Percentiles rank a stretch among this genome's conserved stretches.
Conservation (phyloP, 441 rosid species). For the Lepidium campestre region DNA sequence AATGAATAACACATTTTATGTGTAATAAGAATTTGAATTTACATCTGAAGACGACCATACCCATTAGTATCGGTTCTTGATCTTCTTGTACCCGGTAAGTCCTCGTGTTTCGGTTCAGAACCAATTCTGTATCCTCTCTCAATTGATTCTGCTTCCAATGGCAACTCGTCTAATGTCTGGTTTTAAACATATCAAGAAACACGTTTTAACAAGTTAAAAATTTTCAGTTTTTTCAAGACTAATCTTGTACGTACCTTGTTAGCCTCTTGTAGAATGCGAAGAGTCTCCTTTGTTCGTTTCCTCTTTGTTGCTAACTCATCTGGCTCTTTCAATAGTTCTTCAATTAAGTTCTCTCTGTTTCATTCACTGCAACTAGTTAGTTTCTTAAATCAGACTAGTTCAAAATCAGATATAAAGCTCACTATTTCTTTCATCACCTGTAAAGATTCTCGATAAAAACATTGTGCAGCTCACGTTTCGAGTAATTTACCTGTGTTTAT, state of each 20-base stretch:
- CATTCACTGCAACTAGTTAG: constrained; percentile 9
- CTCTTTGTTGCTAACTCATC: constrained; percentile 79
- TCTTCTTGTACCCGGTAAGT: constrained; percentile 43
- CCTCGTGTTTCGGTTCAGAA: constrained; percentile 67
- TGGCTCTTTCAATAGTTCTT: constrained; percentile 95
- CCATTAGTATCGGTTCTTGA: constrained; percentile 64
- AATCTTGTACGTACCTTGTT: constrained; percentile 43
- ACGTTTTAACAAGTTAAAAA: not conserved
- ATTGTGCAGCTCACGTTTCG: constrained; percentile 63
- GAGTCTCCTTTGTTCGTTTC: constrained; percentile 78
- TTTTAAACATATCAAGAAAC: not conserved
- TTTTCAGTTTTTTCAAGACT: not conserved
- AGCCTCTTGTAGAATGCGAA: constrained; percentile 81
- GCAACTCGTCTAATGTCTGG: constrained; percentile 91
- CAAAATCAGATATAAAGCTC: not conserved
- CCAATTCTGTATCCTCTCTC: constrained; percentile 78
- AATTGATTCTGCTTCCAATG: constrained; percentile 83
- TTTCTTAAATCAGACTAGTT: not conserved
- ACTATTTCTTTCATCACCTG: constrained; percentile 18
- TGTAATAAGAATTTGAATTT: not conserved
- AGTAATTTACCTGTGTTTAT: constrained; percentile 68
- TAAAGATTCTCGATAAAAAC: constrained; percentile 49
- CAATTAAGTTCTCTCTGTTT: constrained; percentile 87
- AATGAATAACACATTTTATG: not conserved
- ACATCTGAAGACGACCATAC: constrained; percentile 37